Evolutionary conservation across 2,329 filamentous ascomycete species (phyloP).

Genomic region (Fusarium illudens): DNA sequence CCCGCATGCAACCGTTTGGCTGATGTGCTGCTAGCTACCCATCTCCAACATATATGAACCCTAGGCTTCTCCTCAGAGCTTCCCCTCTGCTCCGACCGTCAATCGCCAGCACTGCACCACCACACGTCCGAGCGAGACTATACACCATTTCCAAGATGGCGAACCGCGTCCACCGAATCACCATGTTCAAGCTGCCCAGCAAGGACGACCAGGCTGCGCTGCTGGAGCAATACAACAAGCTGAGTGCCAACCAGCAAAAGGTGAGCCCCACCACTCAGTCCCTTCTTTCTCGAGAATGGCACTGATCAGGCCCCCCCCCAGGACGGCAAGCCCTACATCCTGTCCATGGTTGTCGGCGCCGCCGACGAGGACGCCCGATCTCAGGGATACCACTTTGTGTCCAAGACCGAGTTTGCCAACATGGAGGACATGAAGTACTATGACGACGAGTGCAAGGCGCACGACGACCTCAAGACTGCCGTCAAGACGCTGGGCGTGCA

Average conservation of each 20-base stretch:
- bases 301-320: constrained; percentile 48
- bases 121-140: neutral
- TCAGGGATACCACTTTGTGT: constrained; percentile 72
- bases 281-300: neutral
- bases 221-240: constrained; percentile 54
- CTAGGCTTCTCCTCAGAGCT: constrained; percentile 11
- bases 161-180: constrained; percentile 56
- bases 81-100: constrained; percentile 2
- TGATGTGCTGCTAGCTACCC: neutral
- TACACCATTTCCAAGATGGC: constrained; percentile 47
- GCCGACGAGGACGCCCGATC: constrained; percentile 66
- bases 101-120: neutral
- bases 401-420: constrained; percentile 69
- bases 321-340: constrained; percentile 77
- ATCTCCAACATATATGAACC: constrained; percentile 24
- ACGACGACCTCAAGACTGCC: constrained; percentile 51
- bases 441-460: constrained; percentile 61
- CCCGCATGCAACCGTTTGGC: constrained; percentile 29
- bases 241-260: constrained; percentile 54
- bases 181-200: constrained; percentile 63
- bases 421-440: constrained; percentile 76
- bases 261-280: constrained; percentile 41
- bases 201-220: constrained; percentile 54
- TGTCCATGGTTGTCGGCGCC: constrained; percentile 62
- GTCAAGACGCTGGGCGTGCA: constrained; percentile 46